Conservation (phyloP, 2,329 filamentous ascomycete species). For the Alternaria arbusti region DNA sequence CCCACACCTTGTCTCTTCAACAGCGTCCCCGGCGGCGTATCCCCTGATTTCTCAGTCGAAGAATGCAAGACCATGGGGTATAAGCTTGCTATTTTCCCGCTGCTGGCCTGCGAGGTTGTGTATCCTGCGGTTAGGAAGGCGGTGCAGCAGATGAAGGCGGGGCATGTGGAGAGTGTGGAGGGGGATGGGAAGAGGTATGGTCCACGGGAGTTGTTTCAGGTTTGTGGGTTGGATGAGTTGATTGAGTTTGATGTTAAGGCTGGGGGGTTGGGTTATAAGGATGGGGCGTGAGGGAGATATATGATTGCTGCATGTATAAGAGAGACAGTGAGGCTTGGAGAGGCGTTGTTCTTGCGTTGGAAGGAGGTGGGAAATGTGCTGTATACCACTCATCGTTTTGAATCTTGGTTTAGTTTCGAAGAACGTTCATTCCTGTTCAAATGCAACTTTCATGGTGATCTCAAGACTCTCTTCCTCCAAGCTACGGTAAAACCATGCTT, state of each 20-base stretch:
- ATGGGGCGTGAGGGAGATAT: constrained; percentile 14
- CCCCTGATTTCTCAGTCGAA: constrained; percentile 59
- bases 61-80: constrained; percentile 65
- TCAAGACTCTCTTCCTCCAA: not conserved
- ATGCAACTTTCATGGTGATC: not conserved
- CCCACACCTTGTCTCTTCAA: constrained; percentile 63
- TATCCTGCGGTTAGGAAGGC: constrained; percentile 42
- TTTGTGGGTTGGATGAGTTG: constrained; percentile 59
- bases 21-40: constrained; percentile 63
- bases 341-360: not conserved
- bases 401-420: not conserved
- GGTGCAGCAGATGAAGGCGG: constrained; percentile 37
- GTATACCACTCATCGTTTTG: not conserved
- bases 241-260: constrained; percentile 58
- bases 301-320: not conserved
- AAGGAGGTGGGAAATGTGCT: not conserved
- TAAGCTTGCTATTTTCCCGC: constrained; percentile 64
- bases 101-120: constrained; percentile 38
- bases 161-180: constrained; percentile 43
- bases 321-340: not conserved
- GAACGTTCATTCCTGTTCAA: not conserved
- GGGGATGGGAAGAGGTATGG: constrained; percentile 53
- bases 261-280: constrained; percentile 47
- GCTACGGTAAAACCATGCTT: not conserved
- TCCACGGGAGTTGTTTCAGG: constrained; percentile 58